Evolutionary conservation across 164 flowering plant genomes (phyloP).

Genomic region (Warburgia ugandensis): DNA sequence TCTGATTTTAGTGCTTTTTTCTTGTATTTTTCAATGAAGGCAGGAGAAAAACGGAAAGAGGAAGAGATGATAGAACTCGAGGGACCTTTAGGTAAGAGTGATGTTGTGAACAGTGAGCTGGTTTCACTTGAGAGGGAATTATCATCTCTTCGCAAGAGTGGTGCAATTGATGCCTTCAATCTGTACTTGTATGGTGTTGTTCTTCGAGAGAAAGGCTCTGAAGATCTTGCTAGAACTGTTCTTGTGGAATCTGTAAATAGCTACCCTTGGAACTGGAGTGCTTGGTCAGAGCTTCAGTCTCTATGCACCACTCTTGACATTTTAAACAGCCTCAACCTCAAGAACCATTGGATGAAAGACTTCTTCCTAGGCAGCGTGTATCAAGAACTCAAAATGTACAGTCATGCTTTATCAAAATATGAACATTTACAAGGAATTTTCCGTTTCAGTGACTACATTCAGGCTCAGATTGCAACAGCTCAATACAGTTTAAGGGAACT

Average conservation of each 20-base stretch:
- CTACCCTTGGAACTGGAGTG: conserved; percentile 99
- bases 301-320: conserved; percentile 66
- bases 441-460: conserved; percentile 71
- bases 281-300: conserved; percentile 90
- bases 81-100: conserved; percentile 79
- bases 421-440: conserved; percentile 66
- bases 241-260: conserved; percentile 87
- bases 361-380: conserved; percentile 80
- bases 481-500: conserved; percentile 86
- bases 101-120: conserved; percentile 64
- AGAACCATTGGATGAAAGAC: conserved; percentile 97
- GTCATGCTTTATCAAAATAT: conserved; percentile 65
- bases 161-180: conserved; percentile 76
- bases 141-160: conserved; percentile 55
- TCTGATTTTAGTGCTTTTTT: not conserved
- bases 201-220: conserved; percentile 75
- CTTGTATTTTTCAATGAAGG: conserved; percentile 38
- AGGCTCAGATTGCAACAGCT: conserved; percentile 86
- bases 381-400: conserved; percentile 88
- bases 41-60: conserved; percentile 96
- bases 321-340: conserved; percentile 63
- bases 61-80: conserved; percentile 93
- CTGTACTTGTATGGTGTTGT: conserved; percentile 83
- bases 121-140: conserved; percentile 74
- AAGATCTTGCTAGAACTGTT: conserved; percentile 71